Evolutionary conservation across 2,329 filamentous ascomycete species (phyloP), one percentile per base, ranked within the genome.

Genomic region (Herpotrichia juniperi): DNA sequence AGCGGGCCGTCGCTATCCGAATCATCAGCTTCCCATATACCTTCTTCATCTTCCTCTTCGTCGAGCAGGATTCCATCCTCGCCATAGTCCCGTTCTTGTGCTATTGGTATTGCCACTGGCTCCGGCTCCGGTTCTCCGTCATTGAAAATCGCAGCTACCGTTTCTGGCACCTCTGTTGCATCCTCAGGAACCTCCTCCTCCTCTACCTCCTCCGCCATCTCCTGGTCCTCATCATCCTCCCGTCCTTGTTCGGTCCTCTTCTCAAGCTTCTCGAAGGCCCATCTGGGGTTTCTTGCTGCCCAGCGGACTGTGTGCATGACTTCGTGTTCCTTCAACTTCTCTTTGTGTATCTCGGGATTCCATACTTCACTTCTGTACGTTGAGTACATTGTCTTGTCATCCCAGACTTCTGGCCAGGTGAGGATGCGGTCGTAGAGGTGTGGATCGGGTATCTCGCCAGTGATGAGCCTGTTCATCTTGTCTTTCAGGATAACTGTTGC

Each of bases 401-500:
- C 65, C 62, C 69, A 72, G 5, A 63, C 30, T 26, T 72, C 66
- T 2, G 71, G 70, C 70, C 70, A 73, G 1, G 57, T 40, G 16
- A 64, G 34, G 26, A 73, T 51, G n/a, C 68, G 66, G 12, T 66
- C 50, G 49, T 73, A 74, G 28, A 69, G 48, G 16, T 58, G 46
- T 25, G 71, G 51, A 24, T 73, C 64, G 17, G 68, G 68, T 26
- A 57, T 58, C n/a, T 69, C 62, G 4, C 73, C 73, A 3, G 59
- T 58, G 35, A 76, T 66, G 14, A 79, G 69, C 16, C 61, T 68
- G 35, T 73, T 71, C 66, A 96, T 87, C 75, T 96, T 97, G 43
- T 87, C 87, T 68, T 92, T 91, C 87, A 97, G 93, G 59, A 96
- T 87, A 2, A 89, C 86, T 64, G 93, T 92, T 39, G 88, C 87